Evolutionary conservation across 768 basidiomycete species (phyloP), one percentile per base, ranked within the genome.

Genomic region (Arthromyces matolae): DNA sequence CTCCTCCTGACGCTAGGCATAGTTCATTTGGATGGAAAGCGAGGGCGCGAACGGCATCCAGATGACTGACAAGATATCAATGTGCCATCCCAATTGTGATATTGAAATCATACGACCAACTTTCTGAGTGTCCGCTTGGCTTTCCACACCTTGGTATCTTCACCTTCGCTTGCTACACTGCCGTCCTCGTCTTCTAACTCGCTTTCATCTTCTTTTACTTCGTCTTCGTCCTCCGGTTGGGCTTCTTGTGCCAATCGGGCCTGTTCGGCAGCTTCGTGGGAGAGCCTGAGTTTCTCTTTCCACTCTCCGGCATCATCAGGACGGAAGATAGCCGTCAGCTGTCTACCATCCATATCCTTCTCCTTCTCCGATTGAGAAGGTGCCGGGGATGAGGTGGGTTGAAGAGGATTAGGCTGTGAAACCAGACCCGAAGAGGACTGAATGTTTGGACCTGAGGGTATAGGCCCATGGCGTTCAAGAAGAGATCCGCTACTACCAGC

Each of bases 41-140:
- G 19, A 98, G 72, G 6, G 90, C 85, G 44, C 94, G 83, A 32
- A 96, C 93, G 12, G 91, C 84, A 65, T 97, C 95, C 52, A 99
- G 73, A 66, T 99, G 96, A 65, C 93, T 95, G 58, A 39, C 22
- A 42, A 47, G 41, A 38, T 47, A 54, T 56, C 55, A 58, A 53
- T 24, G 50, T 44, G 44, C 54, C 50, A 43, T 42, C 35, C 32
- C 40, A 50, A 51, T 28, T 31, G 34, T 42, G 19, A 42, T 51
- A 48, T 53, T 43, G n/a, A n/a, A 47, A 53, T 58, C 51, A 64
- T 52, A 54, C 51, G 47, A 77, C 91, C 70, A 61, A 94, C 89
- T 91, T 93, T 74, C 91, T 78, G 59, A 98, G 69, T 35, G 88
- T 93, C 66, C 88, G 77, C 66, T 86, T 89, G 24, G 86, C 76